Conservation (phyloP, 2,329 filamentous ascomycete genomes). For the Hypoxylon sp. region DNA sequence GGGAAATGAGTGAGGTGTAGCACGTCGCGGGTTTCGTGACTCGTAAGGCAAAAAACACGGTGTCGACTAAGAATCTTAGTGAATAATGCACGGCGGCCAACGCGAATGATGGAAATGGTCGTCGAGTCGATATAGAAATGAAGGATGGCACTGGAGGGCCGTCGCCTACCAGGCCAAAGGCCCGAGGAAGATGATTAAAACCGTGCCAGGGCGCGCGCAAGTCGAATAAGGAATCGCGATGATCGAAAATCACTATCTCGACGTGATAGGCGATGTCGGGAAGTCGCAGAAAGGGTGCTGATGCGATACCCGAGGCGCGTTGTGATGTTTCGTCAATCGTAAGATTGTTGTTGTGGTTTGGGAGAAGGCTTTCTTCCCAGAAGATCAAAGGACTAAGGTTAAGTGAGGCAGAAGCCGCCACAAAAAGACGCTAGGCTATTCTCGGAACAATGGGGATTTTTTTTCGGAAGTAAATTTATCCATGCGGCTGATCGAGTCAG, state of each 20-base stretch:
- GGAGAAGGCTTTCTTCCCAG: slow-evolving; percentile 54
- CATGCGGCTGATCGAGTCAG: slow-evolving; percentile 37
- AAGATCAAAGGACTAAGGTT: slow-evolving; percentile 43
- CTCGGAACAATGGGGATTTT: slow-evolving; percentile 45
- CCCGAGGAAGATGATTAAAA: slow-evolving; percentile 50
- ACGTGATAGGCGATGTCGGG: slow-evolving; percentile 56
- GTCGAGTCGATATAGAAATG: slow-evolving; percentile 52
- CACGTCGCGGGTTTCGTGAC: slow-evolving; percentile 46
- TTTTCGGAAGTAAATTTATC: slow-evolving; percentile 49
- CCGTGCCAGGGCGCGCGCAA: slow-evolving; percentile 48
- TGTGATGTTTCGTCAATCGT: slow-evolving; percentile 59
- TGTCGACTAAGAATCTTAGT: slow-evolving; percentile 33
- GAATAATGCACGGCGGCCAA: slow-evolving; percentile 35
- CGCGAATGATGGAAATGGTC: slow-evolving; percentile 54
- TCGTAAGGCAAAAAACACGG: slow-evolving; percentile 34
- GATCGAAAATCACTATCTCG: slow-evolving; percentile 57
- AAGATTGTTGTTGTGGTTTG: slow-evolving; percentile 61
- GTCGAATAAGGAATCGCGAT: slow-evolving; percentile 43
- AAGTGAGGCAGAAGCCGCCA: slow-evolving; percentile 48
- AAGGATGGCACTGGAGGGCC: slow-evolving; percentile 60
- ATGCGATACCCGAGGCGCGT: slow-evolving; percentile 68
- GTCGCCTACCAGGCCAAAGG: slow-evolving; percentile 60
- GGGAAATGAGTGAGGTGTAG: slow-evolving; percentile 33
- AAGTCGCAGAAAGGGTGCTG: slow-evolving; percentile 52
- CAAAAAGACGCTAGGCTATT: slow-evolving; percentile 56